Conservation (phyloP, 805 yeast species). For the Starmerella sp. region DNA sequence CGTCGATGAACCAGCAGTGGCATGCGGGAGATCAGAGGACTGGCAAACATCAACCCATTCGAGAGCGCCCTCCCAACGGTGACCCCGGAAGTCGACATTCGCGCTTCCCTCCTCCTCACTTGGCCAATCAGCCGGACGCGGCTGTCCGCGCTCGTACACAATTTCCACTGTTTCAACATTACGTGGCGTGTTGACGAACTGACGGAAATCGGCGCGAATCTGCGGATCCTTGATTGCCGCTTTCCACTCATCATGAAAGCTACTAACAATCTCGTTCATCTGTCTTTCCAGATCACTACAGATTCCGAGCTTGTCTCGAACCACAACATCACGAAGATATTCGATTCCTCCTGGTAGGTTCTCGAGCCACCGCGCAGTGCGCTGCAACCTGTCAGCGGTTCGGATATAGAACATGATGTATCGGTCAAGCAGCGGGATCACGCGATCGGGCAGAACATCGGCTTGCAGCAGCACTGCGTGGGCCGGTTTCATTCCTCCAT, state of each 20-base stretch:
- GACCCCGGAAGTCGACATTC: constrained; percentile 25
- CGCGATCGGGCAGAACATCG: constrained; percentile 31
- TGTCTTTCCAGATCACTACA: constrained; percentile 30
- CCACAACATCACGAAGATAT: constrained; percentile 30
- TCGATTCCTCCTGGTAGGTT: constrained; percentile 31
- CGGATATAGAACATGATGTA: constrained; percentile 33
- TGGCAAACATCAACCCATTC: constrained; percentile 28
- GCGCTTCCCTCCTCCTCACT: constrained; percentile 19
- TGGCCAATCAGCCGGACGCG: constrained; percentile 33
- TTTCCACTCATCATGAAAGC: constrained; percentile 33
- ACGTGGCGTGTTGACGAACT: constrained; percentile 29
- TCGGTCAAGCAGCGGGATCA: constrained; percentile 31
- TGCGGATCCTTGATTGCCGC: constrained; percentile 25
- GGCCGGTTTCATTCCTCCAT: constrained; percentile 35
- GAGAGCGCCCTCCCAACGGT: constrained; percentile 28
- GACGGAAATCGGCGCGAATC: constrained; percentile 25
- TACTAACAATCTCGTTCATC: constrained; percentile 29
- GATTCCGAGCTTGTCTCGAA: constrained; percentile 32
- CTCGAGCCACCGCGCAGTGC: constrained; percentile 35
- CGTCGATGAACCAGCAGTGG: constrained; percentile 29
- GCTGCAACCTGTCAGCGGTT: constrained; percentile 32
- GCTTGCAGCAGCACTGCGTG: constrained; percentile 31
- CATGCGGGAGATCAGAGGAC: constrained; percentile 25
- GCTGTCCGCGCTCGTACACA: constrained; percentile 31
- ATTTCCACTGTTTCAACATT: constrained; percentile 29